These are phyloP conservation scores for Penicilliopsis zonata DNA, from an alignment of 495 filamentous ascomycete species.

Conservation along the genomic window DNA sequence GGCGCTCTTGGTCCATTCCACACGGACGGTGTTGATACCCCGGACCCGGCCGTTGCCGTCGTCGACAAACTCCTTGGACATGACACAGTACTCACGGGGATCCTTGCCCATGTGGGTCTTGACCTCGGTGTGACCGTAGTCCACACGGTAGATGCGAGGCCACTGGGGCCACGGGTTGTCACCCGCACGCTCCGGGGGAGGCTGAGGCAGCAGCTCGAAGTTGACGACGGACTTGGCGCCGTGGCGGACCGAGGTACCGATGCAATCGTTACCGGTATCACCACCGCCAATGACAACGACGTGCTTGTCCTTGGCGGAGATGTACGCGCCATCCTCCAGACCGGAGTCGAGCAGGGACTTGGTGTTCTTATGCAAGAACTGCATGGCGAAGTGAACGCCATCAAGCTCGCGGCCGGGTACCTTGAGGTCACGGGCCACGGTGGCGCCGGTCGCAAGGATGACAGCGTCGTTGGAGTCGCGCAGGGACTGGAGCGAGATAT, in stretches of 20 bases:
- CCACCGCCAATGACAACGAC: slow-evolving; percentile 97
- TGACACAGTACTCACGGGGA: slow-evolving; percentile 96
- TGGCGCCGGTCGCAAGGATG: slow-evolving; percentile 92
- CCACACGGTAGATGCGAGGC: slow-evolving; percentile 96
- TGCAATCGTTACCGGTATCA: slow-evolving; percentile 98
- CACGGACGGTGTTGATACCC: slow-evolving; percentile 94
- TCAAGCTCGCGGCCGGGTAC: slow-evolving; percentile 85
- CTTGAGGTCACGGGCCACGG: slow-evolving; percentile 90
- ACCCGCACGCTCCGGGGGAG: slow-evolving; percentile 81
- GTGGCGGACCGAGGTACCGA: slow-evolving; percentile 95
- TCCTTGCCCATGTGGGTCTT: slow-evolving; percentile 97
- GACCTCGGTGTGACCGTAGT: slow-evolving; percentile 95
- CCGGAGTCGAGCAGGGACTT: slow-evolving; percentile 95
- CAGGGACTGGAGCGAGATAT: slow-evolving; percentile 61
- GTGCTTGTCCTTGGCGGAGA: slow-evolving; percentile 93
- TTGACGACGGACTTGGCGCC: slow-evolving; percentile 94
- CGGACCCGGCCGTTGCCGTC: slow-evolving; percentile 82
- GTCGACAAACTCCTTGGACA: slow-evolving; percentile 96
- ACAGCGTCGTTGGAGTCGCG: slow-evolving; percentile 73
- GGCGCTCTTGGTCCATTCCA: slow-evolving; percentile 89
- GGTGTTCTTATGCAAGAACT: slow-evolving; percentile 96
- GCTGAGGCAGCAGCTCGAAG: slow-evolving; percentile 94
- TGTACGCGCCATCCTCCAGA: slow-evolving; percentile 76
- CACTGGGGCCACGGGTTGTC: slow-evolving; percentile 99
- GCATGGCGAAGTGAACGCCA: slow-evolving; percentile 96